These are phyloP conservation scores for Mycena sanguinolenta DNA, from an alignment of 768 basidiomycete species.

Conservation along the genomic window DNA sequence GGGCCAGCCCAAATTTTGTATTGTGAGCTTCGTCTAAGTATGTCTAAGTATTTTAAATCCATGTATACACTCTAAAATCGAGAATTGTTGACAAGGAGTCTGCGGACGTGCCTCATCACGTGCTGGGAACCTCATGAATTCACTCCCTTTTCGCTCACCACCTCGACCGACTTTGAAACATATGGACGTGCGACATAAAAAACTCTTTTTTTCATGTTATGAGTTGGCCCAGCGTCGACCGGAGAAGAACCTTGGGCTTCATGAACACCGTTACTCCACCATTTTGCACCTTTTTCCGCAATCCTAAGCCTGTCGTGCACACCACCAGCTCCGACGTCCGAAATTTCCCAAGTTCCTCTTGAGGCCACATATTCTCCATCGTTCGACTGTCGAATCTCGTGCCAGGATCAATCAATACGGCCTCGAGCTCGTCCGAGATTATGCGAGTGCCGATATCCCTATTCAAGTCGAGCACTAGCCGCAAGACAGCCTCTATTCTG, in stretches of 20 bases:
- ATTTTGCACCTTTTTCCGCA: background rate
- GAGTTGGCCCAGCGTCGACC: constrained; percentile 11
- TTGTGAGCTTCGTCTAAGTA: too few relatives aligned
- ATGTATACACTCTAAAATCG: too few relatives aligned
- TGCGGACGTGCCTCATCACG: background rate
- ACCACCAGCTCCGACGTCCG: constrained; percentile 3
- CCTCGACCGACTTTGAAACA: too few relatives aligned
- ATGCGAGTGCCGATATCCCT: constrained; percentile 21
- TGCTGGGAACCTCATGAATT: background rate
- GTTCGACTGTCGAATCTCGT: constrained; percentile 11
- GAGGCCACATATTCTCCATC: constrained; percentile 26
- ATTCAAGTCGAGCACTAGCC: constrained; percentile 21
- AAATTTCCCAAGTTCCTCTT: background rate
- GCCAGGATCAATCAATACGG: background rate
- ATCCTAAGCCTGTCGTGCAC: constrained; percentile 13
- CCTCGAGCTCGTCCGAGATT: constrained; percentile 28
- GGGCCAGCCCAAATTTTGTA: constrained; percentile 52
- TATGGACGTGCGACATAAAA: too few relatives aligned
- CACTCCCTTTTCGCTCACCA: too few relatives aligned
- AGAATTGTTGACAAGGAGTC: too few relatives aligned
- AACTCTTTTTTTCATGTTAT: background rate
- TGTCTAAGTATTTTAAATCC: too few relatives aligned
- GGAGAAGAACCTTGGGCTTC: constrained; percentile 27
- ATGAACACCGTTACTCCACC: background rate
- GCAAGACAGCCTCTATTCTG: constrained; percentile 1